Evolutionary conservation across 306 rosid species (phyloP).

Genomic region (Canavalia gladiata): DNA sequence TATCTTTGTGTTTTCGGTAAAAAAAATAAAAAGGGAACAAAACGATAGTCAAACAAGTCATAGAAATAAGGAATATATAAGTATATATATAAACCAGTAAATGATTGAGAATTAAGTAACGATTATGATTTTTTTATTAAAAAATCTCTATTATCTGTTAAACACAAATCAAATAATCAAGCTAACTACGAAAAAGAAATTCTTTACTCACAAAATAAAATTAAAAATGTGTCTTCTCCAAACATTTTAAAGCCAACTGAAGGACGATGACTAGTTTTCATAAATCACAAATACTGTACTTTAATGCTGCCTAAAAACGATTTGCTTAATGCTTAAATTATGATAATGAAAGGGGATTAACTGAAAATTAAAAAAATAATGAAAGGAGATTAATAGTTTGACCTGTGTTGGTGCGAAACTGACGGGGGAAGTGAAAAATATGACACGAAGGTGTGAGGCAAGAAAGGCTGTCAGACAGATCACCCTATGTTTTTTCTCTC

Average conservation of each 20-base stretch:
- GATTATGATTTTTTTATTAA: background rate
- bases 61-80: background rate
- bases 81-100: background rate
- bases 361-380: background rate
- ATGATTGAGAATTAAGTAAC: background rate
- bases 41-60: background rate
- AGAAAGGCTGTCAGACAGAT: conserved; percentile 25
- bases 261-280: too few relatives aligned
- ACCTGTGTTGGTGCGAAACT: background rate
- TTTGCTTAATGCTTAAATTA: background rate
- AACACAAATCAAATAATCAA: background rate
- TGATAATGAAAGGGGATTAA: background rate
- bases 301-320: background rate
- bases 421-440: background rate
- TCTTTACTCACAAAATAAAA: background rate
- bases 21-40: background rate
- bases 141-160: background rate
- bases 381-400: background rate
- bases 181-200: background rate
- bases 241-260: too few relatives aligned
- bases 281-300: too few relatives aligned
- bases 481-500: background rate
- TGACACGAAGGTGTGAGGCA: background rate
- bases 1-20: background rate
- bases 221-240: background rate